Base-by-base conservation (phyloP, 148 eudicot genomes). In the Limonium bicolor region DNA sequence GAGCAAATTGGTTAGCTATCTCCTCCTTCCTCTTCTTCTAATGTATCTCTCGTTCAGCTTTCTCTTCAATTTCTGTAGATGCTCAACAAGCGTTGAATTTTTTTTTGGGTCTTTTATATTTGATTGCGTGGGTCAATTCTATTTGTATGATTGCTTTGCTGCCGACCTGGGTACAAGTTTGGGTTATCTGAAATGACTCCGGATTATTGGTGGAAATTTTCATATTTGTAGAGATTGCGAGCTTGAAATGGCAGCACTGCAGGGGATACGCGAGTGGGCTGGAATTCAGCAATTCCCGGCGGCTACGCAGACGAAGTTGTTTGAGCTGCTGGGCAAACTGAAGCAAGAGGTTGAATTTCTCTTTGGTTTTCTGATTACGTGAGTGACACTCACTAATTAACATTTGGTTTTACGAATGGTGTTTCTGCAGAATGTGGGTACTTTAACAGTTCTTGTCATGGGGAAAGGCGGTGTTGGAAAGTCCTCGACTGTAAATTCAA, bases 391-490 rank as follows among this genome's bases (percentile, higher is more conserved):
- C 12, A 22, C 18, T 23, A 19, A 7, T 28, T 36, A 11, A 21
- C 20, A 36, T 20, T 34, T 51, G 6, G 43, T 23, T 33, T 4
- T 44, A 38, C 11, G 25, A 20, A 14, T 44, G 17, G 6, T 49
- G 20, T 36, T 20, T 20, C 40, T 46, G 34, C 59, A 90, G 95
- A 53, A 77, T 67, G 93, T 84, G 13, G 57, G 46, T 60, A 68
- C 82, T 8, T 56, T 90, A 75, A 90, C 97, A 5, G 78, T 90
- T 51, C 93, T 90, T 29, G 77, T 90, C 11, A 74, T 90, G 93
- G 97, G 97, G 36, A 88, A 88, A 75, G 77, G 97, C 2, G 97
- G 97, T 50, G 94, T 88, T 53, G 97, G 97, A 36, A 88, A 88
- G 56, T 88, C 97, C 6, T 88, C 97, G 1, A 83, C 86, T 2